These are phyloP conservation scores for Penium margaritaceum DNA, from an alignment of 139 green algal genomes.

Conservation along the genomic window DNA sequence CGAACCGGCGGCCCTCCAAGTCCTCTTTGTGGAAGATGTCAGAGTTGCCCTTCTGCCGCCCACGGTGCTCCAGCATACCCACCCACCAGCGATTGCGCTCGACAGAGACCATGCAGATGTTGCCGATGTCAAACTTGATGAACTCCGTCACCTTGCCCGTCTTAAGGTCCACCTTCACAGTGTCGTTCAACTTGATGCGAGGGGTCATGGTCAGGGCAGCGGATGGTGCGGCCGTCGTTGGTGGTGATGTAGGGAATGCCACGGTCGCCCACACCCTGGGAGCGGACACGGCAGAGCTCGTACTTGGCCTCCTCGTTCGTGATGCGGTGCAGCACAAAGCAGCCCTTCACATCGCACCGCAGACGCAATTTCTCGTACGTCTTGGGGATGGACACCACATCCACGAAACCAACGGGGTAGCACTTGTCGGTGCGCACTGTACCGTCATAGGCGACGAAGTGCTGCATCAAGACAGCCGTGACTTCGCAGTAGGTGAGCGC, in stretches of 20 bases:
- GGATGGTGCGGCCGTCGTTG: constrained; percentile 94
- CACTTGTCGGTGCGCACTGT: constrained; percentile 91
- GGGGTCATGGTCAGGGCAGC: constrained; percentile 97
- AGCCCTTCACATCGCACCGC: constrained; percentile 94
- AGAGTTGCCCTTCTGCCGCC: constrained; percentile 91
- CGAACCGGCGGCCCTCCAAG: constrained; percentile 80
- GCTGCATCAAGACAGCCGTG: constrained; percentile 91
- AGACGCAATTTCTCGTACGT: constrained; percentile 81
- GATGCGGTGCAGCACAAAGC: constrained; percentile 96
- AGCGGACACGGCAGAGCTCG: constrained; percentile 94
- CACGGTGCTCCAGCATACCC: constrained; percentile 67
- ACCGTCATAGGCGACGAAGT: constrained; percentile 90
- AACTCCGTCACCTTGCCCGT: constrained; percentile 90
- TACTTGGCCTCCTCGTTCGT: constrained; percentile 82
- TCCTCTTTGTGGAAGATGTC: constrained; percentile 96
- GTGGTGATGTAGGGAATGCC: constrained; percentile 86
- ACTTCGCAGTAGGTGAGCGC: constrained; percentile 94
- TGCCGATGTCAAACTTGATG: constrained; percentile 93
- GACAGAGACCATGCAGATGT: constrained; percentile 84
- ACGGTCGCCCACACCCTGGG: constrained; percentile 70
- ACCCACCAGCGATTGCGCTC: constrained; percentile 36
- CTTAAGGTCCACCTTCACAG: constrained; percentile 93
- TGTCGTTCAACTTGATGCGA: constrained; percentile 91
- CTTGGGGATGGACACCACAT: constrained; percentile 93
- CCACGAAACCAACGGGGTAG: constrained; percentile 95